These are phyloP conservation scores for Trichosporon faecale DNA, from an alignment of 1,284 basidiomycete species.

Conservation along the genomic window DNA sequence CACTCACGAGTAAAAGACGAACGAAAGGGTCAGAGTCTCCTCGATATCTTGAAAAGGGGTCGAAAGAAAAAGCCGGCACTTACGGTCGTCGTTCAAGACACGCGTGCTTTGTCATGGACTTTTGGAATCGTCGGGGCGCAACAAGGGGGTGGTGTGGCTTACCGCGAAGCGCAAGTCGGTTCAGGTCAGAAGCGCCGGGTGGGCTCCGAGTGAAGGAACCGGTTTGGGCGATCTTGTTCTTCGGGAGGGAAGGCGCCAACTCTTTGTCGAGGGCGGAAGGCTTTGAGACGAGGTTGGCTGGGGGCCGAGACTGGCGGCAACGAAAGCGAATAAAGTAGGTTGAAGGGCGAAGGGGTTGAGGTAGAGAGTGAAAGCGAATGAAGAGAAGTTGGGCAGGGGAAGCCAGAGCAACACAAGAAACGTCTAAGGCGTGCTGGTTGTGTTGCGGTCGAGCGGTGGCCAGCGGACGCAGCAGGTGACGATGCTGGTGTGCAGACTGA, in stretches of 20 bases:
- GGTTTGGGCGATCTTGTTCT: background rate
- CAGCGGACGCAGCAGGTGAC: background rate
- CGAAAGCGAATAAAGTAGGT: background rate
- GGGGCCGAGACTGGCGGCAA: conserved; percentile 4
- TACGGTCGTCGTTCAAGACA: conserved; percentile 6
- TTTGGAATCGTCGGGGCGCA: background rate
- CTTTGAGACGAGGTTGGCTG: background rate
- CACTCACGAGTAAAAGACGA: background rate
- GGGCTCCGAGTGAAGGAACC: background rate
- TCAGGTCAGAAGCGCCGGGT: background rate
- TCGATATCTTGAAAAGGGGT: conserved; percentile 4
- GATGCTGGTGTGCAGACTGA: background rate
- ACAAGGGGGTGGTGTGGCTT: background rate
- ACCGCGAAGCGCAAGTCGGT: background rate
- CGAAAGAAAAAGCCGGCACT: conserved; percentile 8
- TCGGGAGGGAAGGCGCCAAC: background rate
- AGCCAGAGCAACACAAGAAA: background rate
- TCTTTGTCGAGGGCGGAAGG: background rate
- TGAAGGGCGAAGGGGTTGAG: background rate
- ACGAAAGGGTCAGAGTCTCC: background rate
- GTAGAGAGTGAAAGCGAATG: background rate
- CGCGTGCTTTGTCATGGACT: conserved; percentile 4
- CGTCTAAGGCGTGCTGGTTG: conserved; percentile 8
- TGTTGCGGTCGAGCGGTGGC: background rate
- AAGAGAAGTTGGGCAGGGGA: background rate